Evolutionary conservation across 2,329 filamentous ascomycete genomes (phyloP).

Genomic region (Pyrenophora graminea): DNA sequence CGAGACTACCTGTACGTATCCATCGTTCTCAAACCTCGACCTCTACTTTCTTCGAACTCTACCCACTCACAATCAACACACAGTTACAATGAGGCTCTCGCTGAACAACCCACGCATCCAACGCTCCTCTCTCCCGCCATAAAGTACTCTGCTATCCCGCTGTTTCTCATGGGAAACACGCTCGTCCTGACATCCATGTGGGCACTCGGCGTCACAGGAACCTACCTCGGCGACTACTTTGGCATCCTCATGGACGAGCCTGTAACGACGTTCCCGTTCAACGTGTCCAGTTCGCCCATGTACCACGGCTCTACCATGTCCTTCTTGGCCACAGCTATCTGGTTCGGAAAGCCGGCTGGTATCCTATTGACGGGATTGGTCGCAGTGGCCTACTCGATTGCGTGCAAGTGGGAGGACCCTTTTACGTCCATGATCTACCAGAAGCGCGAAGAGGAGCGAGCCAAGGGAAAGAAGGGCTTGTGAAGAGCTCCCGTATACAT

Average conservation of each 20-base stretch:
- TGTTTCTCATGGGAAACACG: slow-evolving; percentile 77
- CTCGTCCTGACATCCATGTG: slow-evolving; percentile 89
- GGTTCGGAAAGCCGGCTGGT: slow-evolving; percentile 86
- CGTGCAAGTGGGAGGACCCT: slow-evolving; percentile 86
- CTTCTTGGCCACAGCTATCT: slow-evolving; percentile 84
- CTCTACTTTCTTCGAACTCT: neutral
- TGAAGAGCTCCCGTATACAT: neutral
- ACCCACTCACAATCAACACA: slow-evolving; percentile 26
- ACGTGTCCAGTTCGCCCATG: slow-evolving; percentile 88
- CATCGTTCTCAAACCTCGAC: neutral
- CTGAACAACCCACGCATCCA: slow-evolving; percentile 74
- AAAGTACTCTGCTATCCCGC: slow-evolving; percentile 68
- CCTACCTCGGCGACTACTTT: slow-evolving; percentile 97
- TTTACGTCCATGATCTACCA: slow-evolving; percentile 93
- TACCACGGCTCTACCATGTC: slow-evolving; percentile 93
- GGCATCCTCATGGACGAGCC: slow-evolving; percentile 96
- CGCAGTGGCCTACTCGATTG: slow-evolving; percentile 76
- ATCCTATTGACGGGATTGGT: slow-evolving; percentile 76
- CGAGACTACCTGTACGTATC: slow-evolving; percentile 65
- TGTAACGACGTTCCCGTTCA: slow-evolving; percentile 96
- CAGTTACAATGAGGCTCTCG: slow-evolving; percentile 83
- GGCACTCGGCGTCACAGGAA: slow-evolving; percentile 90
- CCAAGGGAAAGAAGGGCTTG: slow-evolving; percentile 44
- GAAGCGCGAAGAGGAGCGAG: slow-evolving; percentile 68
- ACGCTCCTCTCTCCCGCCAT: slow-evolving; percentile 65